Conservation (phyloP, 2,329 filamentous ascomycete species). For the Microsporum canis region DNA sequence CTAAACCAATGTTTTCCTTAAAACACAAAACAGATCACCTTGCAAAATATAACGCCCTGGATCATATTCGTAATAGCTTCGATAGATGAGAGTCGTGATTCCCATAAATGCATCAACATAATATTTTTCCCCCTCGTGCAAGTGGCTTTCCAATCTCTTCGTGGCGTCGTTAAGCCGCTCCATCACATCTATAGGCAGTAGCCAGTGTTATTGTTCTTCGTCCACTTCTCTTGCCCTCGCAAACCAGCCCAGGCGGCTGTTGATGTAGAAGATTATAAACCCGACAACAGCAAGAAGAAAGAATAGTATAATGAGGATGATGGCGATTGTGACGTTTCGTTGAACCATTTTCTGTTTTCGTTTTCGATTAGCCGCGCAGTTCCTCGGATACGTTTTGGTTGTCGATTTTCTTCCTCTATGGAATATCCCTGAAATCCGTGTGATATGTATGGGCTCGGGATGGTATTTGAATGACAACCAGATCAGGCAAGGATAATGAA, state of each 20-base stretch:
- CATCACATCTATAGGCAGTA: not conserved
- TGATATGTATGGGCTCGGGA: not conserved
- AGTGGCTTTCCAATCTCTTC: not conserved
- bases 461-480: not conserved
- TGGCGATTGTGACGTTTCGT: conserved; percentile 38
- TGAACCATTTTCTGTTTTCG: conserved; percentile 28
- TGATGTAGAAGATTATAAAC: conserved; percentile 26
- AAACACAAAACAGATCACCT: too few species aligned
- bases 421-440: not conserved
- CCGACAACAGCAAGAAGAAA: conserved; percentile 35
- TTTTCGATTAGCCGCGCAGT: not conserved
- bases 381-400: not conserved
- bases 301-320: conserved; percentile 41
- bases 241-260: conserved; percentile 9
- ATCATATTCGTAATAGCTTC: not conserved
- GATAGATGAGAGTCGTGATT: not conserved
- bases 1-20: too few species aligned
- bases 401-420: not conserved
- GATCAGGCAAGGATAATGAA: not conserved
- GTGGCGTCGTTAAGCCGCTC: not conserved
- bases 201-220: not conserved
- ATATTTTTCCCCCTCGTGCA: not conserved
- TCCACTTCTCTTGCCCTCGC: not conserved
- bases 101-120: not conserved
- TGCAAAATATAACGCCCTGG: not conserved